Evolutionary conservation across 2,329 filamentous ascomycete genomes (phyloP).

Genomic region (Beauveria rudraprayagi): DNA sequence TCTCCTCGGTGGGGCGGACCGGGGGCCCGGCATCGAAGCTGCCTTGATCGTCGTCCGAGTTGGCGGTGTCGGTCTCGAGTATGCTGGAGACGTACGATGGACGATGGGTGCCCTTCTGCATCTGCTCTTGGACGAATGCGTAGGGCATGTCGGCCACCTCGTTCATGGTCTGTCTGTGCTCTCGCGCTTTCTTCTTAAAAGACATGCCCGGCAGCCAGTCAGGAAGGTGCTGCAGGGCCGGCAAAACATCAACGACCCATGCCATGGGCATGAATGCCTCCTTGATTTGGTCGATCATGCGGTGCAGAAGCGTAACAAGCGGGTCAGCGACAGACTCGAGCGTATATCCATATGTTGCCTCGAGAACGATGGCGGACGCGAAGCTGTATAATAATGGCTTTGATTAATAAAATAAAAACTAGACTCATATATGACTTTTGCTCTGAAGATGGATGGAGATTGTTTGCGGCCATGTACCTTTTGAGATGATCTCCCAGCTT

Average conservation of each 20-base stretch:
- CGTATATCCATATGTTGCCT: slow-evolving; percentile 15
- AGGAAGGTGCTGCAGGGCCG: background rate
- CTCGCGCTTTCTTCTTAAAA: background rate
- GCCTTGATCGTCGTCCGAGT: background rate
- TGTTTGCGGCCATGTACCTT: slow-evolving; percentile 4
- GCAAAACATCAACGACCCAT: background rate
- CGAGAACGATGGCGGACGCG: slow-evolving; percentile 11
- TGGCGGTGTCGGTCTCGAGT: slow-evolving; percentile 8
- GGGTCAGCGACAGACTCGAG: slow-evolving; percentile 15
- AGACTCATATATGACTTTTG: too few relatives aligned
- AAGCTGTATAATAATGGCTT: slow-evolving; percentile 9
- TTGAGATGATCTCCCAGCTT: slow-evolving; percentile 12
- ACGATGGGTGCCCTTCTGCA: slow-evolving; percentile 1
- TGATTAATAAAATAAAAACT: background rate
- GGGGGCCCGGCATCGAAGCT: too few relatives aligned
- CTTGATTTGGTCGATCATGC: background rate
- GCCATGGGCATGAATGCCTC: background rate
- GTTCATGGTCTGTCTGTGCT: background rate
- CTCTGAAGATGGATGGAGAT: too few relatives aligned
- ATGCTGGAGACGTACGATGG: slow-evolving; percentile 16
- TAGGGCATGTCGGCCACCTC: slow-evolving; percentile 14
- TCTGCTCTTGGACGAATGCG: slow-evolving; percentile 15
- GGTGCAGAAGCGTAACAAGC: slow-evolving; percentile 15
- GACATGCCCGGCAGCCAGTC: background rate
- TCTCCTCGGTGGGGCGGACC: slow-evolving; percentile 8